These are phyloP conservation scores for Quercus wislizeni DNA, from an alignment of 306 rosid species.

Conservation along the genomic window DNA sequence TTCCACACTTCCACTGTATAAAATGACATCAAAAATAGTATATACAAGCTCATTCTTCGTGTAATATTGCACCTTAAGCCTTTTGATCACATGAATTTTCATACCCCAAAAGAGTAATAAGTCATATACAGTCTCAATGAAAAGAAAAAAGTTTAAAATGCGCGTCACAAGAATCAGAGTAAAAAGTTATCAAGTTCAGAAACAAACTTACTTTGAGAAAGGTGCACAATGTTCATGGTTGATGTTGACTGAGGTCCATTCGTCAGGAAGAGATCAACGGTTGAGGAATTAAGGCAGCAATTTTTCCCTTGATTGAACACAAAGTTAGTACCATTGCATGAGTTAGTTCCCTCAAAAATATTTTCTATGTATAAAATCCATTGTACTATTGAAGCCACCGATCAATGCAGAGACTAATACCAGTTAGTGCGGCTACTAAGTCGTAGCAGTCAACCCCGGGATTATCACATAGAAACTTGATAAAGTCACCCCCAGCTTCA, in stretches of 20 bases:
- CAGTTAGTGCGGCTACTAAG: conserved; percentile 53
- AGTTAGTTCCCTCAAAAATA: not conserved
- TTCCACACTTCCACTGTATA: too few relatives aligned
- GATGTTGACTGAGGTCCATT: conserved; percentile 83
- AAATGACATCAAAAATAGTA: too few relatives aligned
- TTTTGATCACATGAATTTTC: too few relatives aligned
- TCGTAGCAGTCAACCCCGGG: conserved; percentile 67
- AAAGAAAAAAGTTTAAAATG: too few relatives aligned
- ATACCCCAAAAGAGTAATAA: too few relatives aligned
- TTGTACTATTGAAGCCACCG: not conserved
- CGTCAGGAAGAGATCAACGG: conserved; percentile 52
- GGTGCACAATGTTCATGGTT: conserved; percentile 75
- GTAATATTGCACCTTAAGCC: too few relatives aligned
- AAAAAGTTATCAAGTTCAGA: too few relatives aligned
- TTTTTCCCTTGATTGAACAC: conserved; percentile 48
- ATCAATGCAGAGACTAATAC: conserved; percentile 19
- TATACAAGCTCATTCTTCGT: too few relatives aligned
- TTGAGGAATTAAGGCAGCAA: conserved; percentile 85
- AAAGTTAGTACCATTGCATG: not conserved
- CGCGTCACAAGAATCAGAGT: too few relatives aligned
- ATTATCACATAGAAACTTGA: conserved; percentile 41
- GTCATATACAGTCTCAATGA: too few relatives aligned
- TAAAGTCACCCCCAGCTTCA: conserved; percentile 32
- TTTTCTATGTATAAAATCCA: not conserved
- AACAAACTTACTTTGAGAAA: conserved; percentile 70